phyloP scores from a whole-genome alignment of 23 red algal genomes.

The Gracilaria caudata region DNA sequence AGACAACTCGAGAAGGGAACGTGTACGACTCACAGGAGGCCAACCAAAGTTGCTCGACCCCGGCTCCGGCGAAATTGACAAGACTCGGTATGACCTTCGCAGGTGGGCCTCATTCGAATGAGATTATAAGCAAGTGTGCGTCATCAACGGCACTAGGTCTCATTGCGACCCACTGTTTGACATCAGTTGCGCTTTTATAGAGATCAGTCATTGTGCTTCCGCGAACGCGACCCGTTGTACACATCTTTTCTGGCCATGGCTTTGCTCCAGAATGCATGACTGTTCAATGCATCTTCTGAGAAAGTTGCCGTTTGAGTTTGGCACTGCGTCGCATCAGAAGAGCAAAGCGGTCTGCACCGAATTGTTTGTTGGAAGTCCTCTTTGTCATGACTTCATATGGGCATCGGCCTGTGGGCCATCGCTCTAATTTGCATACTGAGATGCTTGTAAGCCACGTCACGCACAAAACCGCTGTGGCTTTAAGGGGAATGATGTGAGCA shows the following conservation, averaged over 20 bases:
- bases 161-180: neutral
- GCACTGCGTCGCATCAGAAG: neutral
- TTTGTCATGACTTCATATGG: neutral
- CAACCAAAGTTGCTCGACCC: constrained; percentile 11
- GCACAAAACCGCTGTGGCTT: neutral
- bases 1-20: neutral
- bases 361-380: neutral
- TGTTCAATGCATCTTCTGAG: neutral
- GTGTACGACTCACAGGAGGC: neutral
- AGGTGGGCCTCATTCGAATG: neutral
- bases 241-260: neutral
- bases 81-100: neutral
- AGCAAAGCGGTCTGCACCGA: neutral
- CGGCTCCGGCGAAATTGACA: neutral
- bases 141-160: constrained; percentile 2
- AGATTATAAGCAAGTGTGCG: neutral
- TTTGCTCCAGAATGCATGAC: neutral
- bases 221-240: neutral
- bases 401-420: neutral
- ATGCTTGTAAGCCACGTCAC: neutral
- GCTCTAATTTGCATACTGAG: neutral
- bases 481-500: neutral
- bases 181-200: neutral
- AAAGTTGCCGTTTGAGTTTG: neutral
- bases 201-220: neutral